These are phyloP conservation scores for Phialemoniopsis sp. DNA, from an alignment of 2,329 filamentous ascomycete species.

Conservation along the genomic window DNA sequence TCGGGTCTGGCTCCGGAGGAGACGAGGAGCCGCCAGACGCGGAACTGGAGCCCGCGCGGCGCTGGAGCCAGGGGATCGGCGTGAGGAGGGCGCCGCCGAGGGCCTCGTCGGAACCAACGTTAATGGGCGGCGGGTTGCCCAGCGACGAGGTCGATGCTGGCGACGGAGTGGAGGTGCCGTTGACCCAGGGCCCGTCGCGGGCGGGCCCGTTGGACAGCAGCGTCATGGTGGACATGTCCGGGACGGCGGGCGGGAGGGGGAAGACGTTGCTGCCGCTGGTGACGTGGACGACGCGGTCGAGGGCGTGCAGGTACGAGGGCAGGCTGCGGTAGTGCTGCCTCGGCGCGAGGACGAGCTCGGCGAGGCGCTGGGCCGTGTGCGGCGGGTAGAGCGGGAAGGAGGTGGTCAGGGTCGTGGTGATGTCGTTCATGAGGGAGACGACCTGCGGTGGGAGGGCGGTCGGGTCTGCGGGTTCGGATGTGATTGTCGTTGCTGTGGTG, in stretches of 20 bases:
- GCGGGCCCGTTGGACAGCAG: constrained; percentile 53
- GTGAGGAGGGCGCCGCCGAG: constrained; percentile 88
- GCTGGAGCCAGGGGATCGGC: constrained; percentile 81
- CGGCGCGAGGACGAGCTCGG: constrained; percentile 78
- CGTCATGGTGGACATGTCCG: constrained; percentile 49
- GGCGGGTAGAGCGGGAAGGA: constrained; percentile 75
- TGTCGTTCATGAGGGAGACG: constrained; percentile 55
- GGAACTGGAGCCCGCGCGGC: constrained; percentile 14
- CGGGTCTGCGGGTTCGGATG: constrained; percentile 17
- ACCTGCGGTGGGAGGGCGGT: constrained; percentile 60
- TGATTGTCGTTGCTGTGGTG: constrained; percentile 8
- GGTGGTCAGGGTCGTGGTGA: constrained; percentile 55
- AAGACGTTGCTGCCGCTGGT: constrained; percentile 78
- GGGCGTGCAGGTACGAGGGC: constrained; percentile 80
- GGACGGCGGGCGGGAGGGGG: constrained; percentile 68
- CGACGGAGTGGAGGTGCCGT: constrained; percentile 30
- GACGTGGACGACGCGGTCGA: constrained; percentile 87
- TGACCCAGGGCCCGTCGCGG: constrained; percentile 17
- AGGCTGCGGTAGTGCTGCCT: constrained; percentile 76
- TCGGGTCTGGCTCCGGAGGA: constrained; percentile 1
- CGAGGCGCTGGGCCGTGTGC: constrained; percentile 87
- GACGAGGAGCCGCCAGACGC: not conserved
- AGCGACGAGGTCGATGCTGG: constrained; percentile 29
- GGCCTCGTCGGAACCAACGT: constrained; percentile 78
- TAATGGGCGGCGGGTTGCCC: constrained; percentile 19